Evolutionary conservation across 2,329 filamentous ascomycete species (phyloP), one percentile per base, ranked within the genome.

Genomic region (Myriosclerotinia scirpicola): DNA sequence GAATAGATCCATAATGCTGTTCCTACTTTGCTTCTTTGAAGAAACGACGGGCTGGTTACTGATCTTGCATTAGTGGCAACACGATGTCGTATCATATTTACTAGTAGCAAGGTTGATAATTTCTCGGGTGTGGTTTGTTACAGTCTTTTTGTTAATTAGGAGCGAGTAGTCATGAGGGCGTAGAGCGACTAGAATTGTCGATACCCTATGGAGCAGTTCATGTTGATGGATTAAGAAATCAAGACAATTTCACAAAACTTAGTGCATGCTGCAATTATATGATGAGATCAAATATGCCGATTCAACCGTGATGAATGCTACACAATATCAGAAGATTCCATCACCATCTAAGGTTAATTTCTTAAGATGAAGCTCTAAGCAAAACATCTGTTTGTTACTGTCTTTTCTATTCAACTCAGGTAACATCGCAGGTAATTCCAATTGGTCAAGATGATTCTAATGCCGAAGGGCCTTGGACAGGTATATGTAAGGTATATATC

Each of bases 221-320:
- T 71, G 67, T 66, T 71, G 72, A 72, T 70, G 56, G 67, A 71
- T 72, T 73, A 74, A 67, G 67, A 70, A 73, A 71, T 70, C 67
- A 72, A 69, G 70, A 67, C 58, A 69, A 71, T 67, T 34, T 64
- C 15, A 56, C 30, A 50, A 64, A 36, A 20, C 34, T 54, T 54
- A 48, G 38, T 42, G 34, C 17, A n/a, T 52, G 1, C 22, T 54
- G 36, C 60, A 63, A 30, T 30, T 40, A 53, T 8, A 42, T 11
- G 15, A 17, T 63, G 48, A 54, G 30, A 20, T 54, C 6, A 54
- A 62, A 26, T 30, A 15, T 53, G 20, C 38, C 26, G 11, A 22
- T 48, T 20, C 6, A 52, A 52, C 22, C 11, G 20, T 50, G 12
- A 38, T 12, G 12, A n/a, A 22, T 36, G 9, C 20, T 34, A 48